phyloP scores from a whole-genome alignment of 2,329 filamentous ascomycete species.

The Ophiostoma quercus region DNA sequence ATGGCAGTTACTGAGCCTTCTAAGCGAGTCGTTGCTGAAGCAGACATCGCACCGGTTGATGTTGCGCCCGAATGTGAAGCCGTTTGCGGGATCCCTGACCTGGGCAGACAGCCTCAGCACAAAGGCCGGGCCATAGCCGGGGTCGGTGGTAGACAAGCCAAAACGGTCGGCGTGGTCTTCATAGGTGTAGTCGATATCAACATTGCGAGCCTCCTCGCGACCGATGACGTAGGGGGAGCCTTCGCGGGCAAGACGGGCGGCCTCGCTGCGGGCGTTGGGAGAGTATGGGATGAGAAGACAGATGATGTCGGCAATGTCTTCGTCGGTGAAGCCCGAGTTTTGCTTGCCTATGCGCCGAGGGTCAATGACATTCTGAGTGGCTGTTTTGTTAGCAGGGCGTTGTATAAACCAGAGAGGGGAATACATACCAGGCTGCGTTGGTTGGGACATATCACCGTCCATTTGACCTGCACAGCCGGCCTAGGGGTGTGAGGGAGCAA shows the following conservation, averaged over 20 bases:
- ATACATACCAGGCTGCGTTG: constrained; percentile 27
- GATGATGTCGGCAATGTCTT: constrained; percentile 82
- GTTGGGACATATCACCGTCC: constrained; percentile 28
- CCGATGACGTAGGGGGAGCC: constrained; percentile 47
- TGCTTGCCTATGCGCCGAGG: constrained; percentile 72
- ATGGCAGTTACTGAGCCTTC: constrained; percentile 86
- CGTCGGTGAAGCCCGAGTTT: constrained; percentile 74
- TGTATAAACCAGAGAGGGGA: neutral
- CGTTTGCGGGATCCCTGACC: constrained; percentile 61
- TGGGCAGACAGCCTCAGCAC: constrained; percentile 72
- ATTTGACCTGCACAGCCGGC: constrained; percentile 22
- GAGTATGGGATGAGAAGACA: constrained; percentile 81
- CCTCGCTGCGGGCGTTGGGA: constrained; percentile 63
- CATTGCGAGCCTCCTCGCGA: constrained; percentile 45
- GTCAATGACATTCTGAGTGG: constrained; percentile 76
- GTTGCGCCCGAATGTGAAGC: constrained; percentile 86
- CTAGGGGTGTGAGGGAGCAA: neutral
- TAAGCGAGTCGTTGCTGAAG: constrained; percentile 60
- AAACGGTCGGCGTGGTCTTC: constrained; percentile 50
- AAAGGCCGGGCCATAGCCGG: constrained; percentile 58
- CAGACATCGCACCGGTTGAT: constrained; percentile 63
- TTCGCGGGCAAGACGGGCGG: constrained; percentile 48
- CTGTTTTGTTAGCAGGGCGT: constrained; percentile 31
- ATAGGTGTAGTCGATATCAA: constrained; percentile 47
- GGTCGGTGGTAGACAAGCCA: constrained; percentile 47